Evolutionary conservation across 148 eudicot genomes (phyloP), one percentile per base, ranked within the genome.

Genomic region (Polygonum aviculare): DNA sequence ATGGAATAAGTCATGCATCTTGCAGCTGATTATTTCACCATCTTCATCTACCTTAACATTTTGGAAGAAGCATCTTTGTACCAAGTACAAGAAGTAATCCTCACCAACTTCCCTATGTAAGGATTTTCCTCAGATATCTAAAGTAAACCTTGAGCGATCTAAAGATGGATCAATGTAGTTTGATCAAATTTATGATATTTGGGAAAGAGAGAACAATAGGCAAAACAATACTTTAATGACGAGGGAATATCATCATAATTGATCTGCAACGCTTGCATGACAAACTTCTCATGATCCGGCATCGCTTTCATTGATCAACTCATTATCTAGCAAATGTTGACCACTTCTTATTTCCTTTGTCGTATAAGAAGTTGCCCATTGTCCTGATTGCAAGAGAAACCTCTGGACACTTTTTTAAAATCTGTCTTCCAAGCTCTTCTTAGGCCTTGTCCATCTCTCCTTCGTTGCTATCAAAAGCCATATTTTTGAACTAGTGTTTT

Each of bases 331-430:
- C 48, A 8, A 83, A 60, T 2, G 11, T 21, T 11, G 40, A 48
- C 91, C 91, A 84, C 3, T 67, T 79, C n/a, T 47, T 60, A 70
- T 79, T 60, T 26, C 54, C 12, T 4, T 74, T 49, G 51, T 59
- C 73, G 15, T 75, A 60, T 50, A 87, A 75, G 62, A 82, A 63
- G 21, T 81, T 80, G 22, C 81, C 88, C 1, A 87, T 16, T 0
- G 85, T 52, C 48, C 62, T 75, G 49, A 80, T 80, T 18, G 83
- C 80, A 71, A 83, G 85, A 12, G 83, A 83, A 47, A 70, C 70
- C 16, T 52, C 47, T 0, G 75, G 35, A 51, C 85, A 83, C 71
- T 77, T 79, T 2, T 48, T 69, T 0, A 82, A 72, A 40, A 80
- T 45, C 50, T 12, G 69, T 15, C 22, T 62, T 8, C 55, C 78